Evolutionary conservation across 345 rosid genomes (phyloP).

Genomic region (Cardiospermum halicacabum): DNA sequence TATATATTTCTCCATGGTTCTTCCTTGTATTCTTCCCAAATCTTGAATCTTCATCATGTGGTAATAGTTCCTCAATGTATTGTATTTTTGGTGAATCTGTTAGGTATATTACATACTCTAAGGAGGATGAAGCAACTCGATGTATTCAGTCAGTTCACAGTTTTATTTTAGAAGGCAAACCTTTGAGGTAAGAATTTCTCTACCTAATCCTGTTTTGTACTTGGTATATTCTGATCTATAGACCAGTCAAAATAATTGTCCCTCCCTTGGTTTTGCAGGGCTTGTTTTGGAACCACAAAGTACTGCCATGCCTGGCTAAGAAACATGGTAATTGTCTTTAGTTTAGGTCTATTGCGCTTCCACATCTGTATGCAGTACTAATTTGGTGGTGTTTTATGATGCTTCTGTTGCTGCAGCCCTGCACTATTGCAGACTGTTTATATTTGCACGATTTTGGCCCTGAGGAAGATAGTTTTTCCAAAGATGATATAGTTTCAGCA

Average conservation of each 20-base stretch:
- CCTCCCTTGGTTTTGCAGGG: slow-evolving; percentile 34
- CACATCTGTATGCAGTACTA: background rate
- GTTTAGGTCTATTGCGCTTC: background rate
- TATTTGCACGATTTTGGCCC: slow-evolving; percentile 75
- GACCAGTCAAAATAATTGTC: background rate
- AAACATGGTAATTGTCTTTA: slow-evolving; percentile 40
- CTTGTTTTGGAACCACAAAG: slow-evolving; percentile 82
- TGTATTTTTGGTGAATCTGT: background rate
- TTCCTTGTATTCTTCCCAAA: background rate
- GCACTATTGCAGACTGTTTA: slow-evolving; percentile 66
- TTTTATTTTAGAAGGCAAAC: slow-evolving; percentile 60
- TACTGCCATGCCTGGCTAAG: slow-evolving; percentile 84
- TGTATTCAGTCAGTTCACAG: slow-evolving; percentile 76
- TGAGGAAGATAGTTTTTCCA: slow-evolving; percentile 70
- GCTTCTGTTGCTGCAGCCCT: slow-evolving; percentile 42
- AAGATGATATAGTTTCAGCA: slow-evolving; percentile 67
- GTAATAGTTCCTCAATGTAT: background rate
- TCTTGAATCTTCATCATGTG: background rate
- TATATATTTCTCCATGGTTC: background rate
- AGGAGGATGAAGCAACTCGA: slow-evolving; percentile 63
- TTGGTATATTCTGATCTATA: background rate
- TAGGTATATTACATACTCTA: slow-evolving; percentile 59
- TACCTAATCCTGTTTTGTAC: background rate
- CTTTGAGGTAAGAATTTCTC: slow-evolving; percentile 47
- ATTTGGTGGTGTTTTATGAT: slow-evolving; percentile 11